Evolutionary conservation across 2,329 filamentous ascomycete species (phyloP).

Genomic region (Westerdykella ornata): DNA sequence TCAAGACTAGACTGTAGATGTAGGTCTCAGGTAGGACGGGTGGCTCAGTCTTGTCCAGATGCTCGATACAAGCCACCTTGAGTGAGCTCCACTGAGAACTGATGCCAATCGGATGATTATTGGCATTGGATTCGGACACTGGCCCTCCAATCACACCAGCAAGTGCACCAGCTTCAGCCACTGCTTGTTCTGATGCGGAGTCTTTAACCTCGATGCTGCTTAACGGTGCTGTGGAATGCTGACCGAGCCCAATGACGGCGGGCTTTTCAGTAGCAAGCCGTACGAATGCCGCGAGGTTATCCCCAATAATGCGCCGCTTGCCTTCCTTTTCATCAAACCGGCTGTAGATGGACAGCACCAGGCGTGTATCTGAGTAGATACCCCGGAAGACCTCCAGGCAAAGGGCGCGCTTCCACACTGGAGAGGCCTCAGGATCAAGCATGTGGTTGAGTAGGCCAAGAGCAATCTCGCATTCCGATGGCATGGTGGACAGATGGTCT

Average conservation of each 20-base stretch:
- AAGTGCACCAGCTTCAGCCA: constrained; percentile 80
- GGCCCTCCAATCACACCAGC: constrained; percentile 74
- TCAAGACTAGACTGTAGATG: constrained; percentile 79
- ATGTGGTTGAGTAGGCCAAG: constrained; percentile 76
- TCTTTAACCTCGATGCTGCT: constrained; percentile 52
- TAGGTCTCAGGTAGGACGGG: constrained; percentile 85
- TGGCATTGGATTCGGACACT: constrained; percentile 52
- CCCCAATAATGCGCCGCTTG: constrained; percentile 69
- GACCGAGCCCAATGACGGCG: constrained; percentile 75
- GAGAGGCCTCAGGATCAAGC: constrained; percentile 72
- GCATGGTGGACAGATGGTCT: constrained; percentile 67
- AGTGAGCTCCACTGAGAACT: constrained; percentile 88
- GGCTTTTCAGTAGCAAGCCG: constrained; percentile 88
- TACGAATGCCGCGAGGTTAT: constrained; percentile 83
- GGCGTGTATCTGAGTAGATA: constrained; percentile 71
- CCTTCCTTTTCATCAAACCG: constrained; percentile 69
- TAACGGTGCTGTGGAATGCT: constrained; percentile 77
- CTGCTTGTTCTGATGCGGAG: constrained; percentile 68
- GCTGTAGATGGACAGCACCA: constrained; percentile 73
- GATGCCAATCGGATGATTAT: constrained; percentile 66
- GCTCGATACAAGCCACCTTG: constrained; percentile 82
- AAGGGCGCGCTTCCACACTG: constrained; percentile 77
- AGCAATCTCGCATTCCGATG: constrained; percentile 74
- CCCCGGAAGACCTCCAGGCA: constrained; percentile 88
- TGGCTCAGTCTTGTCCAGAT: constrained; percentile 84